Evolutionary conservation across 2,329 filamentous ascomycete species (phyloP).

Genomic region (Botrytis byssoidea): DNA sequence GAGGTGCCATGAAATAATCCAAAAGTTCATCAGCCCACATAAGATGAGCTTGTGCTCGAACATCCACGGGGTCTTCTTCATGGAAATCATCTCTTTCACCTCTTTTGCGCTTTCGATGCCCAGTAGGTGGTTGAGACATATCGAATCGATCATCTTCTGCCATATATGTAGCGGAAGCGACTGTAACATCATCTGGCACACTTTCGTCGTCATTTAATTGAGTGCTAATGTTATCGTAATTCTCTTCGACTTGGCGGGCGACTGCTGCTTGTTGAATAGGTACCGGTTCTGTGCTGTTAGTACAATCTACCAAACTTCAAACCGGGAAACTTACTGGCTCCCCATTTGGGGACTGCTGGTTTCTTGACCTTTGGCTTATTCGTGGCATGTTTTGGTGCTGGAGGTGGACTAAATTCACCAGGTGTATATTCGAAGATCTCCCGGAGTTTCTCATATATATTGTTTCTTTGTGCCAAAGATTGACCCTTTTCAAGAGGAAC

Average conservation of each 20-base stretch:
- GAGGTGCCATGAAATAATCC: slow-evolving; percentile 88
- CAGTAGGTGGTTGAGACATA: slow-evolving; percentile 62
- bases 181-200: slow-evolving; percentile 71
- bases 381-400: slow-evolving; percentile 87
- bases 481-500: slow-evolving; percentile 83
- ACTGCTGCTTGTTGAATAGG: slow-evolving; percentile 37
- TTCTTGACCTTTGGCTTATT: slow-evolving; percentile 79
- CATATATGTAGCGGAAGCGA: slow-evolving; percentile 81
- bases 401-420: slow-evolving; percentile 84
- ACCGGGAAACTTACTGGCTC: slow-evolving; percentile 43
- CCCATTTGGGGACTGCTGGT: slow-evolving; percentile 61
- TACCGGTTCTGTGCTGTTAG: slow-evolving; percentile 40
- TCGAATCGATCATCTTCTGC: slow-evolving; percentile 79
- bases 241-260: slow-evolving; percentile 54
- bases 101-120: slow-evolving; percentile 75
- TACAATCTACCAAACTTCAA: slow-evolving; percentile 18
- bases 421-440: slow-evolving; percentile 88
- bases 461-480: slow-evolving; percentile 80
- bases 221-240: slow-evolving; percentile 61
- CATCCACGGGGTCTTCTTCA: slow-evolving; percentile 46
- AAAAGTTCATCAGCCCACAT: slow-evolving; percentile 90
- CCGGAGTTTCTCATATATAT: slow-evolving; percentile 75
- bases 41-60: slow-evolving; percentile 79
- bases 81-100: slow-evolving; percentile 61
- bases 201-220: slow-evolving; percentile 74